phyloP scores from a whole-genome alignment of 1,139 yeast species.

The Debaryomyces sp. region DNA sequence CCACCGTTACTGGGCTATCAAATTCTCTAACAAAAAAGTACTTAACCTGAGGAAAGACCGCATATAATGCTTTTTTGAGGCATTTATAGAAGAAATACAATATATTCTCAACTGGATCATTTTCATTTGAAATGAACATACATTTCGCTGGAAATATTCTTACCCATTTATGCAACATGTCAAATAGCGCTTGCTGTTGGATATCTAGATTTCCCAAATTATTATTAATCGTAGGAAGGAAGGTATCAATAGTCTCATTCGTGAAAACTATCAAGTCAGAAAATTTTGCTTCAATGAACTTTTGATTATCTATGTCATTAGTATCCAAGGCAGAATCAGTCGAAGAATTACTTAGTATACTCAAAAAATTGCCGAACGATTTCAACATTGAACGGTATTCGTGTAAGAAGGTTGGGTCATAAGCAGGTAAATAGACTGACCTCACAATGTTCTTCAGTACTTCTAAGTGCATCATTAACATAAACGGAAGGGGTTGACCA shows the following conservation, averaged over 20 bases:
- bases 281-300: slow-evolving; percentile 24
- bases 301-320: slow-evolving; percentile 6
- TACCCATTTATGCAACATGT: slow-evolving; percentile 44
- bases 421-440: slow-evolving; percentile 42
- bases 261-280: slow-evolving; percentile 29
- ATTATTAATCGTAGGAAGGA: slow-evolving; percentile 30
- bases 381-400: slow-evolving; percentile 30
- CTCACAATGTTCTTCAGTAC: slow-evolving; percentile 42
- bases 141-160: slow-evolving; percentile 37
- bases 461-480: slow-evolving; percentile 37
- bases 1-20: slow-evolving; percentile 47
- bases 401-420: slow-evolving; percentile 33
- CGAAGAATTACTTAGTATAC: not conserved
- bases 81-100: slow-evolving; percentile 38
- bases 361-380: slow-evolving; percentile 22
- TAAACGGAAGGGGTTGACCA: slow-evolving; percentile 20
- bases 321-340: not conserved
- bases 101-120: slow-evolving; percentile 36
- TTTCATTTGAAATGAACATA: slow-evolving; percentile 21
- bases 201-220: slow-evolving; percentile 28
- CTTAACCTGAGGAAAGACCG: slow-evolving; percentile 45
- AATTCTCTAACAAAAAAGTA: slow-evolving; percentile 46
- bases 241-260: slow-evolving; percentile 27
- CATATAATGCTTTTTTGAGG: slow-evolving; percentile 38
- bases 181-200: slow-evolving; percentile 41